A percentile compares a stretch with the other conserved stretches of the same genome.
These are phyloP conservation scores for Choiromyces venosus DNA, from an alignment of 495 filamentous ascomycete species.

Conservation along the genomic window DNA sequence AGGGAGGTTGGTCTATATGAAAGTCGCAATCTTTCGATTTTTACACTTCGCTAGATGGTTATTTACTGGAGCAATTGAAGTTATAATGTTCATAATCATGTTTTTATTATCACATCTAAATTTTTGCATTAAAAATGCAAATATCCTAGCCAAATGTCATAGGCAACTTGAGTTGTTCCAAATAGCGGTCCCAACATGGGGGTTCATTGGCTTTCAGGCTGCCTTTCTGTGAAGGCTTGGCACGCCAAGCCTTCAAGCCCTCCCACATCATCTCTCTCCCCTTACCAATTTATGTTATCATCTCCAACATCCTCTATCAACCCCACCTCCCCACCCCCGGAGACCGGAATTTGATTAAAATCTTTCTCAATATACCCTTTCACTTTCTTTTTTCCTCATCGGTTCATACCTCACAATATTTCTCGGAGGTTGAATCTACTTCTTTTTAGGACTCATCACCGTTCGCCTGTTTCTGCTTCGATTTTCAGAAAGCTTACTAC, in stretches of 20 bases:
- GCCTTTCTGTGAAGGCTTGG: not conserved
- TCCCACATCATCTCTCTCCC: conserved; percentile 3
- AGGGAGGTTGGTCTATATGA: not conserved
- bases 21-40: not conserved
- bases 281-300: conserved; percentile 3
- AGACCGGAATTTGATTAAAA: conserved; percentile 1
- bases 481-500: not conserved
- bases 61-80: not conserved
- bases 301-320: conserved; percentile 5
- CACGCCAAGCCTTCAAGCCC: not conserved
- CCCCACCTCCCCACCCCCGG: conserved; percentile 1
- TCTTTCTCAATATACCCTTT: not conserved
- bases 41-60: not conserved
- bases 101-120: too few species aligned
- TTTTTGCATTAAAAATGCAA: not conserved
- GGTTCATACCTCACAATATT: not conserved
- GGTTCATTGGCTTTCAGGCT: not conserved
- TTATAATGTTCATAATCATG: not conserved
- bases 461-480: not conserved
- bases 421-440: not conserved
- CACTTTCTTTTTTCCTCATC: not conserved
- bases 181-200: not conserved
- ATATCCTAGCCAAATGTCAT: not conserved
- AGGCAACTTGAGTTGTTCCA: not conserved
- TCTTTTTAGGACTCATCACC: not conserved